phyloP scores from a whole-genome alignment of 495 filamentous ascomycete genomes.

The Lepidopterella palustris region DNA sequence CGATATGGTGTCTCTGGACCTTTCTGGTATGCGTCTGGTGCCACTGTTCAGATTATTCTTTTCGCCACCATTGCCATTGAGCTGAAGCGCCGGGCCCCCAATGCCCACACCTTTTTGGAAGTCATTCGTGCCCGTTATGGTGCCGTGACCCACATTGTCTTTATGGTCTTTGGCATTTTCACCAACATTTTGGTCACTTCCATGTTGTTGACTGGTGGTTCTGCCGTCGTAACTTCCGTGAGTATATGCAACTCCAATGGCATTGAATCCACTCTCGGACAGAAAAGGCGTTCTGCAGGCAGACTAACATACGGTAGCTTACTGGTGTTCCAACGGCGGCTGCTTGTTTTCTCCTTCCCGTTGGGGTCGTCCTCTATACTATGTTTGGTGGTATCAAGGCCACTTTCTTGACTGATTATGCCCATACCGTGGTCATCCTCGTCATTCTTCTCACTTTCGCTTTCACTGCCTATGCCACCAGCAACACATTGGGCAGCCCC shows the following conservation, averaged over 20 bases:
- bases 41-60: constrained; percentile 70
- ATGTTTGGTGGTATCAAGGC: constrained; percentile 75
- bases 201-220: constrained; percentile 88
- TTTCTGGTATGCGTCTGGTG: constrained; percentile 78
- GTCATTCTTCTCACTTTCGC: constrained; percentile 89
- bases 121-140: constrained; percentile 51
- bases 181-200: constrained; percentile 61
- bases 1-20: constrained; percentile 88
- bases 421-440: constrained; percentile 82
- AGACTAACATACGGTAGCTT: constrained; percentile 13
- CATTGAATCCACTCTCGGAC: background rate
- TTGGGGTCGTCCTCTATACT: constrained; percentile 67
- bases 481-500: constrained; percentile 70
- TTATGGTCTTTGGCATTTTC: constrained; percentile 45
- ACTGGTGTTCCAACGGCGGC: constrained; percentile 74
- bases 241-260: constrained; percentile 38
- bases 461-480: constrained; percentile 77
- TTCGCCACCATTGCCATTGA: constrained; percentile 94
- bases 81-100: constrained; percentile 66
- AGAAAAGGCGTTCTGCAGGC: too few relatives aligned
- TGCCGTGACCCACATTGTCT: constrained; percentile 45
- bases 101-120: constrained; percentile 52
- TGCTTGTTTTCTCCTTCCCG: constrained; percentile 82
- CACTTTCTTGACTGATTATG: constrained; percentile 68
- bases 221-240: constrained; percentile 74